Evolutionary conservation across 768 basidiomycete genomes (phyloP).

Genomic region (Russula virescens): DNA sequence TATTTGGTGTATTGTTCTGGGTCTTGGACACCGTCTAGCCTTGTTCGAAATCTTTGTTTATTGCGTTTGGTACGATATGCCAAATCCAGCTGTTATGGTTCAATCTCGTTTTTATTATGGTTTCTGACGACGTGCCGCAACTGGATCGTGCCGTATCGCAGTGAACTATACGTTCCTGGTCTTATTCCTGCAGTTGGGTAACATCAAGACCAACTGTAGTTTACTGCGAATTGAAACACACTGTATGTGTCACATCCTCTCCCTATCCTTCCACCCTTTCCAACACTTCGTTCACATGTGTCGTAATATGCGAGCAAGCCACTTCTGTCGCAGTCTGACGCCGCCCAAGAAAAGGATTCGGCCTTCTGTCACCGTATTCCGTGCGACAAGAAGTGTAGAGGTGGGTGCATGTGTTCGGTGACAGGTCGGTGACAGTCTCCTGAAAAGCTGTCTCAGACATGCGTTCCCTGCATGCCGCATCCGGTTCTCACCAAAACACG

Average conservation of each 20-base stretch:
- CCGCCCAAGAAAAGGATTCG: background rate
- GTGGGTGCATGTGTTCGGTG: background rate
- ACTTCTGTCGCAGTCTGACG: too few relatives aligned
- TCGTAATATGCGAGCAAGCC: too few relatives aligned
- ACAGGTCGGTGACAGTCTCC: background rate
- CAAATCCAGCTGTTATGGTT: background rate
- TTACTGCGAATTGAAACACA: background rate
- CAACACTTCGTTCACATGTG: background rate
- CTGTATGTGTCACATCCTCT: background rate
- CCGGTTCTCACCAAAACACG: constrained; percentile 13
- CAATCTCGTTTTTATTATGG: background rate
- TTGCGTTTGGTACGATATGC: background rate
- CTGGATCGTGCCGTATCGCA: background rate
- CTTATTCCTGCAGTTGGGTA: background rate
- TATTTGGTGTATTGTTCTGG: constrained; percentile 6
- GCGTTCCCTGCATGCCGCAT: constrained; percentile 11
- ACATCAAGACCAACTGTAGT: background rate
- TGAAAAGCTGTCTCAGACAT: background rate
- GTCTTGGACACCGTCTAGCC: background rate
- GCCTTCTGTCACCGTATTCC: background rate
- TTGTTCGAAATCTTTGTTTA: background rate
- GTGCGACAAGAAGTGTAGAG: background rate
- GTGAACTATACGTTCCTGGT: constrained; percentile 1
- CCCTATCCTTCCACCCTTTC: background rate
- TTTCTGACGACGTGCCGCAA: background rate